Evolutionary conservation across 192 early-diverging fungal species (phyloP), one percentile per base, ranked within the genome.

Genomic region (Backusella mclennaniae): DNA sequence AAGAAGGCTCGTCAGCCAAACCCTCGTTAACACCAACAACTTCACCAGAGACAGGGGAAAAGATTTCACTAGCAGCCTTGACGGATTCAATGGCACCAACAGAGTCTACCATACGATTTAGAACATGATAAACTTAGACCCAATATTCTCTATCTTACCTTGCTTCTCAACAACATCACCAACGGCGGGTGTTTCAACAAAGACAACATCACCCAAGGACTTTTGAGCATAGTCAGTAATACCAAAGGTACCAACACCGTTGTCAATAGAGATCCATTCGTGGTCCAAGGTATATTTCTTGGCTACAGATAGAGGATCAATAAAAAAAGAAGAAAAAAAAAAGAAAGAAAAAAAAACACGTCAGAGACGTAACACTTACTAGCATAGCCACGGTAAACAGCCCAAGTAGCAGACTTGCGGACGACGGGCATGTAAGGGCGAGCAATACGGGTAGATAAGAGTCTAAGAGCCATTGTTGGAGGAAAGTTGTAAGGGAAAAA

Each of bases 151-250:
- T 33, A 33, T 46, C 80, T 70, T 84, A 93, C 92, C 90, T 21
- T 86, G 84, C 73, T 89, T 79, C 21, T 84, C 87, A n/a, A 95
- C 88, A 33, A 77, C 69, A 38, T 80, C 82, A 68, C 92, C 93
- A 17, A 92, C 87, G 35, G 88, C 84, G 38, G 96, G 95, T n/a
- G 93, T 79, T 84, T 97, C 96, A 26, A 95, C 93, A 81, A 89
- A 99, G 63, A 99, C 97, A 56, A 99, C 92, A 76, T 99, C 97
- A 69, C 97, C 97, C 26, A 99, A 92, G 14, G 93, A 87, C 68
- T 88, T 89, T 80, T 96, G 95, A 38, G 97, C 97, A 75, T 96
- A 95, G 75, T 97, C 88, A 67, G 96, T 96, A 83, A 99, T 93
- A 53, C 97, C 97, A 33, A 99, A 80, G 36, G 95, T 97, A 46